phyloP scores from a whole-genome alignment of 345 rosid species.

The Sisymbrium altissimum region DNA sequence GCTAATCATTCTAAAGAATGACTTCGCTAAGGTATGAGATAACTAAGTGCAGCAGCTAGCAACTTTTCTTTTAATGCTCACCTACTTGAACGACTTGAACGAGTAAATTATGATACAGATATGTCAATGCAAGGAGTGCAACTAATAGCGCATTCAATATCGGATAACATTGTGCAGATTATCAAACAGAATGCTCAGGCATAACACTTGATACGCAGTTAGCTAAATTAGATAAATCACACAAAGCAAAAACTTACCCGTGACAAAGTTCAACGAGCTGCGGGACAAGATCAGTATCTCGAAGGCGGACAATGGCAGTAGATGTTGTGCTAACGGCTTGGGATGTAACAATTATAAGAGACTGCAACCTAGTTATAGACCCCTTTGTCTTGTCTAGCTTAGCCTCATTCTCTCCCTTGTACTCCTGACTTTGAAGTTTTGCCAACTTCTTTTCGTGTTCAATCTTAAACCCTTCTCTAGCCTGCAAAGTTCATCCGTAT shows the following conservation, averaged over 20 bases:
- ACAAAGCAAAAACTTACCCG: conserved; percentile 51
- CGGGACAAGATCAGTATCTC: conserved; percentile 91
- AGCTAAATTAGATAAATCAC: background rate
- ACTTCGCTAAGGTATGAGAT: background rate
- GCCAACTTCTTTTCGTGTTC: conserved; percentile 85
- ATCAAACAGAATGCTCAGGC: too few species aligned
- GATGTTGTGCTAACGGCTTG: conserved; percentile 92
- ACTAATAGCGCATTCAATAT: background rate
- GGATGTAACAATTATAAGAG: conserved; percentile 74
- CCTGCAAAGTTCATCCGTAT: conserved; percentile 41
- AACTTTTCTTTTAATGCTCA: background rate
- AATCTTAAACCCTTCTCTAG: conserved; percentile 87
- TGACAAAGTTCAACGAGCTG: conserved; percentile 89
- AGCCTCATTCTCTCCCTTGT: conserved; percentile 77
- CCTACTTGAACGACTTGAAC: conserved; percentile 16
- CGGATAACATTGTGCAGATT: background rate
- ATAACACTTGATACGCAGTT: background rate
- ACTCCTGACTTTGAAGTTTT: conserved; percentile 84
- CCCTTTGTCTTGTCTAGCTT: conserved; percentile 90
- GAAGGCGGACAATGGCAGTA: conserved; percentile 65
- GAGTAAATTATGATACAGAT: conserved; percentile 5
- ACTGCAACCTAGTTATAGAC: conserved; percentile 66
- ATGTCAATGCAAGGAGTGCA: conserved; percentile 2
- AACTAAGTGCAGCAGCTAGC: background rate
- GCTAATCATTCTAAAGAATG: conserved; percentile 13